Evolutionary conservation across 805 yeast genomes (phyloP).

Genomic region (Pichia paraexigua): DNA sequence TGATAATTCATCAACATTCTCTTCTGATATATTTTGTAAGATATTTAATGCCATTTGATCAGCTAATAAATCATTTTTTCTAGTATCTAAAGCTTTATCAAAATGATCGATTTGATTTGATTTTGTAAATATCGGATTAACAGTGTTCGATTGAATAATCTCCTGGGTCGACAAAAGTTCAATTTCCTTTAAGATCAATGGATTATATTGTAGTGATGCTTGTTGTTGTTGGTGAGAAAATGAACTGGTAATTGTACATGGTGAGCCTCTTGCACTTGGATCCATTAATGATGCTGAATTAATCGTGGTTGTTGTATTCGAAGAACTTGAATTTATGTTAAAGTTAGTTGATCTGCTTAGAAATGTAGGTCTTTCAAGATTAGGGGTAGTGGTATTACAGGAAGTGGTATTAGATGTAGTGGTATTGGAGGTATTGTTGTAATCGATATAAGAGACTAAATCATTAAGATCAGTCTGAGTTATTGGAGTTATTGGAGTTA

Average conservation of each 20-base stretch:
- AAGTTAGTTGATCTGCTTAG: neutral
- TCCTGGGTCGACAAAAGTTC: neutral
- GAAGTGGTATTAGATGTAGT: neutral
- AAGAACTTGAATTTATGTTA: neutral
- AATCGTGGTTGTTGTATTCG: neutral
- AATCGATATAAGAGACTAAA: neutral
- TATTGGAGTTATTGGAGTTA: conserved; percentile 10
- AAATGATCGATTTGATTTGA: conserved; percentile 29
- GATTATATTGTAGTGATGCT: neutral
- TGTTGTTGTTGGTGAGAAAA: neutral
- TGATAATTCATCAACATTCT: conserved; percentile 24
- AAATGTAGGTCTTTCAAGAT: neutral
- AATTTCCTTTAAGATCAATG: neutral
- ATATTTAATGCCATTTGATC: conserved; percentile 30
- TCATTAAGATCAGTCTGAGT: neutral
- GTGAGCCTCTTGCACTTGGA: neutral
- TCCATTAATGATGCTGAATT: neutral
- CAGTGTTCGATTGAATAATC: conserved; percentile 8
- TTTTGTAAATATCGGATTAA: conserved; percentile 22
- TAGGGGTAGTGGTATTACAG: neutral
- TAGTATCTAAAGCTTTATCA: conserved; percentile 19
- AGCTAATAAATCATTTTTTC: conserved; percentile 25
- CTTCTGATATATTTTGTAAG: conserved; percentile 24
- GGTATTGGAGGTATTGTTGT: neutral
- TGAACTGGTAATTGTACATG: neutral